Evolutionary conservation across 257 asterid genomes (phyloP).

Genomic region (Fraxinus pennsylvanica): DNA sequence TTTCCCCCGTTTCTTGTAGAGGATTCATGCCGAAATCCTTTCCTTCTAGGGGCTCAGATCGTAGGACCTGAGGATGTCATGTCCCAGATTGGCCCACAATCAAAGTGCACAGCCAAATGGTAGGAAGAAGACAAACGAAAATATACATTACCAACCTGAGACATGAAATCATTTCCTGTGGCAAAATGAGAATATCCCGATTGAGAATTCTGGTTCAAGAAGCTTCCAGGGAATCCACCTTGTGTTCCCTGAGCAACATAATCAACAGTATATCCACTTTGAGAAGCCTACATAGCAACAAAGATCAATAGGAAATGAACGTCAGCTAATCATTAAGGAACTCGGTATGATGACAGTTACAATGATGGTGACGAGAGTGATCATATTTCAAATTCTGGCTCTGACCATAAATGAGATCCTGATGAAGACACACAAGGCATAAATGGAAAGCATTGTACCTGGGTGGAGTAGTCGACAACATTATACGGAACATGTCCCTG

Average conservation of each 20-base stretch:
- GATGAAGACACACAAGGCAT: conserved; percentile 11
- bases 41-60: background rate
- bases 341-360: conserved; percentile 12
- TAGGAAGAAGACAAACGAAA: conserved; percentile 8
- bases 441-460: conserved; percentile 45
- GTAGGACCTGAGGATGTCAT: background rate
- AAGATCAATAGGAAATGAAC: conserved; percentile 19
- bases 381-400: conserved; percentile 7
- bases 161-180: conserved; percentile 93
- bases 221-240: conserved; percentile 90
- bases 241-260: conserved; percentile 80
- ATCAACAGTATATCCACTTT: conserved; percentile 84
- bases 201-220: conserved; percentile 80
- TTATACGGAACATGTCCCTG: conserved; percentile 96
- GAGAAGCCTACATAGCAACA: conserved; percentile 67
- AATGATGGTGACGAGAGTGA: background rate
- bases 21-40: background rate
- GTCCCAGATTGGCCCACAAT: background rate
- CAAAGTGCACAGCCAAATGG: background rate
- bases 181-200: conserved; percentile 85
- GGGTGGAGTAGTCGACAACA: conserved; percentile 83
- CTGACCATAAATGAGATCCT: conserved; percentile 3
- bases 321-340: conserved; percentile 16
- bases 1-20: background rate
- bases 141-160: conserved; percentile 66